Evolutionary conservation across 2,329 filamentous ascomycete genomes (phyloP).

Genomic region (Neopestalotiopsis clavispora): DNA sequence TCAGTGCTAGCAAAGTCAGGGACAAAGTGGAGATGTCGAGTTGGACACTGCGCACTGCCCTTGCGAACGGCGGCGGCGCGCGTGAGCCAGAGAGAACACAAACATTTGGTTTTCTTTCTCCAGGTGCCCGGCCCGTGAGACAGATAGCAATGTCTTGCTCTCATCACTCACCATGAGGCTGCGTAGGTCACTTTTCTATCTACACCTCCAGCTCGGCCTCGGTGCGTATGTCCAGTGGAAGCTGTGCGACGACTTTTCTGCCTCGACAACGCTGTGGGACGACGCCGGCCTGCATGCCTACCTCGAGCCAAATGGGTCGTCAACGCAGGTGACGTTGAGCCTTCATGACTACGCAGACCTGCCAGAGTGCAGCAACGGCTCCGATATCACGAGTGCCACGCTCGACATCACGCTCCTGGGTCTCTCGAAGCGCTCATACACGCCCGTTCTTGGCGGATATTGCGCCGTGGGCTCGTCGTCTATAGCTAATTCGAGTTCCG

Average conservation of each 20-base stretch:
- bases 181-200: background rate
- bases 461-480: background rate
- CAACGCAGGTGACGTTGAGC: background rate
- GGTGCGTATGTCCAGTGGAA: conserved; percentile 8
- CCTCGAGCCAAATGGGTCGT: background rate
- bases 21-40: background rate
- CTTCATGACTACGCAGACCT: background rate
- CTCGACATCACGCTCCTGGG: conserved; percentile 4
- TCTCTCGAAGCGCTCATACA: background rate
- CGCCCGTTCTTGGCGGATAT: background rate
- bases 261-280: background rate
- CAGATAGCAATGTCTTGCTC: background rate
- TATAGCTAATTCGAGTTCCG: background rate
- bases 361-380: background rate
- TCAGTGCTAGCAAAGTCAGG: background rate
- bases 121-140: background rate
- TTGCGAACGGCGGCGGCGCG: background rate
- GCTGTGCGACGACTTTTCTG: conserved; percentile 6
- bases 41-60: background rate
- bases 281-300: background rate
- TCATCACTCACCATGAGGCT: conserved; percentile 2
- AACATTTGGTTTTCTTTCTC: background rate
- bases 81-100: background rate
- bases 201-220: background rate
- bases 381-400: background rate